phyloP scores from a whole-genome alignment of 2,329 filamentous ascomycete species.

The Aspergillus puulaauensis region DNA sequence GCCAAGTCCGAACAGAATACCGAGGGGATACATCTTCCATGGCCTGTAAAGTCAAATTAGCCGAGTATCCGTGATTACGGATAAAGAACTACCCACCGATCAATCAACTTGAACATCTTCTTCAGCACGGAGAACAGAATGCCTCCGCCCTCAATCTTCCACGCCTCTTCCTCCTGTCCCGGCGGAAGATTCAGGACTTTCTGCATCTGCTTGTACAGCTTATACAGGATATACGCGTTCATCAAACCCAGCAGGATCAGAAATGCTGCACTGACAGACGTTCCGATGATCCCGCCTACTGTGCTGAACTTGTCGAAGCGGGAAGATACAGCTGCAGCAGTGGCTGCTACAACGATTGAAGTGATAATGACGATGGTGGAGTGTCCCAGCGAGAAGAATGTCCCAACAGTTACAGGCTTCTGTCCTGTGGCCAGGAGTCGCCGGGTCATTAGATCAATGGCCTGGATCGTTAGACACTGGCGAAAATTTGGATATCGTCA shows the following conservation, averaged over 20 bases:
- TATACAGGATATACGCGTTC: slow-evolving; percentile 82
- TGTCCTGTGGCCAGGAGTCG: slow-evolving; percentile 83
- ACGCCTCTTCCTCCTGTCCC: slow-evolving; percentile 51
- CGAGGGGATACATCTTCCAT: slow-evolving; percentile 96
- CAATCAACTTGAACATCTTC: slow-evolving; percentile 71
- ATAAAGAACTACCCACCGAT: slow-evolving; percentile 39
- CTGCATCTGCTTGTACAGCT: slow-evolving; percentile 68
- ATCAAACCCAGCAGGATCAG: slow-evolving; percentile 78
- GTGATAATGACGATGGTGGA: slow-evolving; percentile 91
- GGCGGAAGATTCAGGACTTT: slow-evolving; percentile 55
- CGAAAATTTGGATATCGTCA: background rate
- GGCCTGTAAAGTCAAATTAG: slow-evolving; percentile 27
- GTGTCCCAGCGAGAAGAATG: slow-evolving; percentile 91
- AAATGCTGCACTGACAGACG: slow-evolving; percentile 79
- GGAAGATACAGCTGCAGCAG: slow-evolving; percentile 75
- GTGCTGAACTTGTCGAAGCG: slow-evolving; percentile 77
- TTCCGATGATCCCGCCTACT: slow-evolving; percentile 86
- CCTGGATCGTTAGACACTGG: slow-evolving; percentile 39
- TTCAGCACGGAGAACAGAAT: slow-evolving; percentile 71
- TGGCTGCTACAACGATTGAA: slow-evolving; percentile 87
- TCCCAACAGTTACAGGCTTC: slow-evolving; percentile 85
- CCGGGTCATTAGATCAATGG: slow-evolving; percentile 93
- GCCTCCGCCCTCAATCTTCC: slow-evolving; percentile 74
- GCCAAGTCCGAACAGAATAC: slow-evolving; percentile 84
- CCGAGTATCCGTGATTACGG: no score